These are phyloP conservation scores for Pueraria montana DNA, from an alignment of 306 rosid species.

Conservation along the genomic window DNA sequence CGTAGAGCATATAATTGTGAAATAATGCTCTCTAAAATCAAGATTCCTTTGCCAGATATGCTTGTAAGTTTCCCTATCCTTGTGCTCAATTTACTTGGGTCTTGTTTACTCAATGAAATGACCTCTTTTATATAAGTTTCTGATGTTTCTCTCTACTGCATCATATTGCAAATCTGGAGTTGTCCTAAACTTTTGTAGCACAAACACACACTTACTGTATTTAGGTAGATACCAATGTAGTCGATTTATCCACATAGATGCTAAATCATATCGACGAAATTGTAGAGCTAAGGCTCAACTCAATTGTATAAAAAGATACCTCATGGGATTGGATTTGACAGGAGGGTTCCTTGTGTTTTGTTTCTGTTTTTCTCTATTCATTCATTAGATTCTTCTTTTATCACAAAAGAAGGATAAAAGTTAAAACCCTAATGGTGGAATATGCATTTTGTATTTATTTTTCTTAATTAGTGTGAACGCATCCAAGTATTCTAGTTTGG, in stretches of 20 bases:
- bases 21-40: constrained; percentile 67
- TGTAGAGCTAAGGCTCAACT: constrained; percentile 7
- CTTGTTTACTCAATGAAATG: constrained; percentile 29
- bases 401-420: background rate
- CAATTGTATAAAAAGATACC: constrained; percentile 23
- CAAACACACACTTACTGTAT: background rate
- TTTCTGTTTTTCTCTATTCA: background rate
- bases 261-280: background rate
- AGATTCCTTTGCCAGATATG: constrained; percentile 69
- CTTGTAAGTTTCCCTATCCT: constrained; percentile 57
- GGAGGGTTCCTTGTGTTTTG: background rate
- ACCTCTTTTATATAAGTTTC: constrained; percentile 30
- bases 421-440: constrained; percentile 24
- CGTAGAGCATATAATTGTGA: constrained; percentile 70
- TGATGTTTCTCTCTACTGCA: constrained; percentile 29
- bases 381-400: constrained; percentile 6
- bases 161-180: constrained; percentile 30
- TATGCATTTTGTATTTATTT: background rate
- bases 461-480: constrained; percentile 13
- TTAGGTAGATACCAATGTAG: constrained; percentile 1
- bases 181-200: constrained; percentile 22
- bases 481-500: constrained; percentile 14
- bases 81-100: constrained; percentile 21
- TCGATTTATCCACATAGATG: constrained; percentile 24
- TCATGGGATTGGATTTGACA: constrained; percentile 16